Evolutionary conservation across 2,329 filamentous ascomycete species (phyloP), one percentile per base, ranked within the genome.

Genomic region (Trichoderma hamatum): DNA sequence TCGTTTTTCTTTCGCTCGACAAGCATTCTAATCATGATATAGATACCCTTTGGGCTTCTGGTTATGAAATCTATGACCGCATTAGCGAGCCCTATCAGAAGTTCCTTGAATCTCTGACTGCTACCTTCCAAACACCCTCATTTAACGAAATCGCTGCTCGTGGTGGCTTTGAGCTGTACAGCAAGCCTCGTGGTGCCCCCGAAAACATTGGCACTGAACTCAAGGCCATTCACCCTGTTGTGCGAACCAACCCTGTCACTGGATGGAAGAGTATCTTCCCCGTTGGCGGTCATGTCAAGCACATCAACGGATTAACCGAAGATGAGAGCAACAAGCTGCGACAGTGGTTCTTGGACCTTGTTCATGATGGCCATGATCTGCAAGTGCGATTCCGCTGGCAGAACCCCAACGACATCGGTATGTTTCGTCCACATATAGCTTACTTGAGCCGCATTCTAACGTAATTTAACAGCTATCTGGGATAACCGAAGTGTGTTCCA

Each of bases 21-120:
- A 71, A 34, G 4, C 3, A 36, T 28, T n/a, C 49, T 16, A 61
- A 68, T 6, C 5, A 9, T n/a, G 26, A 10, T 7, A 28, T 28
- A 83, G 84, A 86, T 76, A 90, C 89, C 0, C 83, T 91, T 6
- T 91, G 89, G 88, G 89, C 89, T 0, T 89, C 87, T 0, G 88
- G 88, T 0, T 90, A 90, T 74, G 88, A 91, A 72, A 78, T 90
- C 14, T 91, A 90, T 73, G 89, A 92, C 73, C 84, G 87, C 32
- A 81, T 92, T 69, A 88, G 85, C 4, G 79, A 81, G 2, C 80
- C 85, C 0, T 85, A 86, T 65, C 86, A 86, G 69, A 79, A 79
- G 28, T 90, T 90, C 76, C 81, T 90, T 32, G 88, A 90, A 67
- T 76, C 78, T 0, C 77, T 90, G 9, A 89, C 86, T 0, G 88